phyloP scores from a whole-genome alignment of 2,329 filamentous ascomycete species.

The Colletotrichum sojae region DNA sequence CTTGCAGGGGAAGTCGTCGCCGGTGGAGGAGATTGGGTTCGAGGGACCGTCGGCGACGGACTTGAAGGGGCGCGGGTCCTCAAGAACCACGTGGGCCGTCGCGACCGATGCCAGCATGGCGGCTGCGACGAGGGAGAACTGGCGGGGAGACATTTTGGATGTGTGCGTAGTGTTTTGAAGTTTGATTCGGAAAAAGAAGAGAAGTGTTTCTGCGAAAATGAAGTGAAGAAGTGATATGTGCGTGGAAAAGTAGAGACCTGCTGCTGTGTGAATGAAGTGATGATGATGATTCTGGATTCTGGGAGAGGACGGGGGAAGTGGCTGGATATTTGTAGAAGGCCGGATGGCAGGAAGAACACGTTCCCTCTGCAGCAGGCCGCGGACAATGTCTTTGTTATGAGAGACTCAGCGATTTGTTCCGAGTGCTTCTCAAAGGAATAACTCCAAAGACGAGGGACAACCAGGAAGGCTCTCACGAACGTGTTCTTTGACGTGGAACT shows the following conservation, averaged over 20 bases:
- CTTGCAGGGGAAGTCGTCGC: slow-evolving; percentile 35
- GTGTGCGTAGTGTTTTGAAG: neutral
- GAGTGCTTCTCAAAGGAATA: too few relatives aligned
- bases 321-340: slow-evolving; percentile 6
- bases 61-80: slow-evolving; percentile 35
- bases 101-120: slow-evolving; percentile 21
- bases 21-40: slow-evolving; percentile 28
- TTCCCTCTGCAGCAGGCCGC: too few relatives aligned
- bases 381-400: too few relatives aligned
- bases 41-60: slow-evolving; percentile 30
- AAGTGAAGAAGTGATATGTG: neutral
- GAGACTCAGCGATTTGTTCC: too few relatives aligned
- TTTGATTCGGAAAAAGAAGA: neutral
- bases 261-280: neutral
- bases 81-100: slow-evolving; percentile 31
- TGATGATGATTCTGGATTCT: neutral
- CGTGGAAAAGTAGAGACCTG: neutral
- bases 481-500: too few relatives aligned
- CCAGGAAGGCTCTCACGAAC: too few relatives aligned
- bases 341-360: too few relatives aligned
- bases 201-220: neutral
- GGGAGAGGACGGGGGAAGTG: neutral
- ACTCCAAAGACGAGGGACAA: too few relatives aligned
- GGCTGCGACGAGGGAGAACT: neutral
- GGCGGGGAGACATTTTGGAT: neutral